A percentile compares a stretch with the other conserved stretches of the same genome.
Conservation (phyloP, 768 basidiomycete genomes). For the Collybiopsis luxurians region DNA sequence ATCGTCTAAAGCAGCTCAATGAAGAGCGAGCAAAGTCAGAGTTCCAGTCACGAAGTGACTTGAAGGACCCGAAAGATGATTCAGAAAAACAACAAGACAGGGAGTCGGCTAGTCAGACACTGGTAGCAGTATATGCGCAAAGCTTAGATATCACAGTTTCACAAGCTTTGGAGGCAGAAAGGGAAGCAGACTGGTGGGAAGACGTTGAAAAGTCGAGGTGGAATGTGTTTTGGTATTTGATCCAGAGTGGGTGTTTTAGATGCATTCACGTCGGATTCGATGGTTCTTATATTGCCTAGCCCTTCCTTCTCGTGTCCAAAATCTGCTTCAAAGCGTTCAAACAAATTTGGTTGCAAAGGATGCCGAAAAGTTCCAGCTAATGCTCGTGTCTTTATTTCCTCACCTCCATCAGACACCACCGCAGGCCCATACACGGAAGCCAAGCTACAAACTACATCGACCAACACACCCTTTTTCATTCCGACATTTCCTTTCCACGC, state of each 20-base stretch:
- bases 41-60: not conserved
- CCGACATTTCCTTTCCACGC: not conserved
- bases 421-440: conserved; percentile 5
- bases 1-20: not conserved
- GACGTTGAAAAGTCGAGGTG: conserved; percentile 58
- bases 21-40: not conserved
- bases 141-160: conserved; percentile 61
- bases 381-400: conserved; percentile 62
- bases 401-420: conserved; percentile 42
- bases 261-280: no score
- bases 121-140: conserved; percentile 60
- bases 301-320: conserved; percentile 39
- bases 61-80: not conserved
- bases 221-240: conserved; percentile 59
- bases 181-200: conserved; percentile 86
- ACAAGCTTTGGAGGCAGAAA: conserved; percentile 68
- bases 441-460: conserved; percentile 10
- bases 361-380: conserved; percentile 38
- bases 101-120: not conserved
- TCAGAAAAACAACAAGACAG: not conserved
- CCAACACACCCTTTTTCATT: conserved; percentile 11
- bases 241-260: conserved; percentile 73
- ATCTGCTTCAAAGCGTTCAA: conserved; percentile 35
- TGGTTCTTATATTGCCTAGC: conserved; percentile 30
- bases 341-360: conserved; percentile 41